phyloP scores from a whole-genome alignment of 2,329 filamentous ascomycete species.

The Alternaria alternata region DNA sequence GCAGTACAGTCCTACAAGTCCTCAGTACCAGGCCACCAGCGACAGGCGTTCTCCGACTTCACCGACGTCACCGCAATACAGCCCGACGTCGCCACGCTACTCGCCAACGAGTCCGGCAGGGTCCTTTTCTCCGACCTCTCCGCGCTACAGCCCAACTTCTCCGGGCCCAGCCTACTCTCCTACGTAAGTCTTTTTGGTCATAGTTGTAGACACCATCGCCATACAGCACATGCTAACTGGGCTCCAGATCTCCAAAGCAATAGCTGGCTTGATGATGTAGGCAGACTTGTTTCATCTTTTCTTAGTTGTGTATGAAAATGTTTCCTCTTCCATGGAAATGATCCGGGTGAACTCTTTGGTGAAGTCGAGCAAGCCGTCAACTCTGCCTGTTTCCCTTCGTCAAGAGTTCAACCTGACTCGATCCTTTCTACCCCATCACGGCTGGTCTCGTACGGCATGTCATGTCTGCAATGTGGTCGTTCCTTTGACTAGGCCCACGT shows the following conservation, averaged over 20 bases:
- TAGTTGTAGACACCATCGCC: slow-evolving; percentile 31
- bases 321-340: slow-evolving; percentile 23
- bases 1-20: slow-evolving; percentile 75
- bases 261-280: slow-evolving; percentile 25
- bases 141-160: slow-evolving; percentile 53
- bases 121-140: slow-evolving; percentile 56
- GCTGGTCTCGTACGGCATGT: slow-evolving; percentile 26
- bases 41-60: slow-evolving; percentile 62
- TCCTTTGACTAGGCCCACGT: slow-evolving; percentile 52
- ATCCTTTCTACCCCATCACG: slow-evolving; percentile 12
- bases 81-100: slow-evolving; percentile 45
- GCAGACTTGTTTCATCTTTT: slow-evolving; percentile 4
- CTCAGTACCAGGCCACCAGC: slow-evolving; percentile 62
- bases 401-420: slow-evolving; percentile 24
- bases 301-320: slow-evolving; percentile 44
- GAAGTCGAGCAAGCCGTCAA: slow-evolving; percentile 17
- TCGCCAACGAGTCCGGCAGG: slow-evolving; percentile 43
- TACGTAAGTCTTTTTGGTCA: slow-evolving; percentile 52
- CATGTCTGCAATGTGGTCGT: slow-evolving; percentile 27
- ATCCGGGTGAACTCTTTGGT: slow-evolving; percentile 37
- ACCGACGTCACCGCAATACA: slow-evolving; percentile 51
- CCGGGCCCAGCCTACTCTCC: slow-evolving; percentile 52
- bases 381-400: slow-evolving; percentile 16
- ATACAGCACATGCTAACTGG: slow-evolving; percentile 28
- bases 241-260: slow-evolving; percentile 45